These are phyloP conservation scores for Craspedostauros australis DNA, from an alignment of 108 stramenopile species.

Conservation along the genomic window DNA sequence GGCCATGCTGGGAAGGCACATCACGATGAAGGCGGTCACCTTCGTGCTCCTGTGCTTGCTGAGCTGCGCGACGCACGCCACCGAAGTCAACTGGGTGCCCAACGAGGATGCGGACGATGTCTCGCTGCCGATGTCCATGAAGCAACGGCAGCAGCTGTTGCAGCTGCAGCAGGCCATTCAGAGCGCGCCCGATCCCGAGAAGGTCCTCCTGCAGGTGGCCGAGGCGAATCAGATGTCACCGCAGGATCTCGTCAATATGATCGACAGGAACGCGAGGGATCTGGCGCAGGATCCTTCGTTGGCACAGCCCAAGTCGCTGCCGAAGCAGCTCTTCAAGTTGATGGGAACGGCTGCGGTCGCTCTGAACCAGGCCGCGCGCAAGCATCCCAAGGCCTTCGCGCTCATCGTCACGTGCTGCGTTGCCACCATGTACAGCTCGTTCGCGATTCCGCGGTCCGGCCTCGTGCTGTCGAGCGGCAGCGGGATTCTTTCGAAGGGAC, in stretches of 20 bases:
- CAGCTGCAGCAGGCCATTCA: conserved; percentile 61
- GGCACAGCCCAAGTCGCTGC: conserved; percentile 12
- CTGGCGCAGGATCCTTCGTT: conserved; percentile 32
- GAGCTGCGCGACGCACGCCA: no score
- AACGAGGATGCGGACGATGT: conserved; percentile 33
- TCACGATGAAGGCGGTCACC: no score
- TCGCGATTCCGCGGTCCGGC: conserved; percentile 60
- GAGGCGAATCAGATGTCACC: conserved; percentile 51
- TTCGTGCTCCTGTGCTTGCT: no score
- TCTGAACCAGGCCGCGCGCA: conserved; percentile 27
- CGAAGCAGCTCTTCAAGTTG: conserved; percentile 34
- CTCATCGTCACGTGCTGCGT: conserved; percentile 15
- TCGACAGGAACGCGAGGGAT: conserved; percentile 58
- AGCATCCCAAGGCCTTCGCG: conserved; percentile 47
- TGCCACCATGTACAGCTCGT: conserved; percentile 22
- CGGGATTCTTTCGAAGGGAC: conserved; percentile 36
- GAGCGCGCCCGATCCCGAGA: conserved; percentile 56
- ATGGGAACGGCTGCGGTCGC: conserved; percentile 25
- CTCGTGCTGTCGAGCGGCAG: conserved; percentile 44
- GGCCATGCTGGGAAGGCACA: no score
- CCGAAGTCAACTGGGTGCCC: conserved; percentile 20
- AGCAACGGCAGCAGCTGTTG: conserved; percentile 58
- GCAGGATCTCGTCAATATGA: conserved; percentile 48
- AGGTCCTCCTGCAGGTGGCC: conserved; percentile 59
- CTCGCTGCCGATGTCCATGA: conserved; percentile 46